Conservation (phyloP, 1,284 basidiomycete genomes). For the Sporisorium exsertum region DNA sequence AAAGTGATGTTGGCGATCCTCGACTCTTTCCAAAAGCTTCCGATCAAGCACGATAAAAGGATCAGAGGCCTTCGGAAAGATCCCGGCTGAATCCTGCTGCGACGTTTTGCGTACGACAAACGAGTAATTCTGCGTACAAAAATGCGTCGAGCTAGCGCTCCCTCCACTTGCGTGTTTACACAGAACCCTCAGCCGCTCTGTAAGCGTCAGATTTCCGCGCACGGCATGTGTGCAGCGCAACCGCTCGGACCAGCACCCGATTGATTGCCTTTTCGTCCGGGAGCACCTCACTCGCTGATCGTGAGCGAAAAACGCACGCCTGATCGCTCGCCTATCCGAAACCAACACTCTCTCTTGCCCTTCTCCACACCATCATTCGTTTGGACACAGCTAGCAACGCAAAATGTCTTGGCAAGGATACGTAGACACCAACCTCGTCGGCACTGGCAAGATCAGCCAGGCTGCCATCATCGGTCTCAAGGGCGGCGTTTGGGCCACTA, state of each 20-base stretch:
- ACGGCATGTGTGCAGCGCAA: neutral
- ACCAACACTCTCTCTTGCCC: constrained; percentile 8
- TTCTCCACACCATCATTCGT: neutral
- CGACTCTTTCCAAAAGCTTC: constrained; percentile 9
- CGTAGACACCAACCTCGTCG: constrained; percentile 87
- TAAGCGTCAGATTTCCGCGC: constrained; percentile 8
- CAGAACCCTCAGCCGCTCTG: neutral
- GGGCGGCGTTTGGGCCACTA: constrained; percentile 89
- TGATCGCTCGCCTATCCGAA: neutral
- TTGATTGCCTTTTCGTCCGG: constrained; percentile 8
- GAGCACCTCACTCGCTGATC: constrained; percentile 4
- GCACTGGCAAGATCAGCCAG: constrained; percentile 78
- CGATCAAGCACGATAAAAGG: constrained; percentile 7
- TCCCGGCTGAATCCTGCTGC: constrained; percentile 20
- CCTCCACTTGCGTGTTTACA: constrained; percentile 10
- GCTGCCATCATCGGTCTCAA: constrained; percentile 87
- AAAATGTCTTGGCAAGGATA: constrained; percentile 75
- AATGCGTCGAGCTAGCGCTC: neutral
- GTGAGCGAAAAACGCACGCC: constrained; percentile 3
- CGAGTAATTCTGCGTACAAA: neutral
- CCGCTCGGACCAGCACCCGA: constrained; percentile 16
- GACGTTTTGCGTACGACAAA: neutral
- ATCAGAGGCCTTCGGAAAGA: constrained; percentile 19
- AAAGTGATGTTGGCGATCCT: neutral
- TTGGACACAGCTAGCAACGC: neutral